Conservation (phyloP, 805 yeast genomes). For the Suhomyces vadensis region DNA sequence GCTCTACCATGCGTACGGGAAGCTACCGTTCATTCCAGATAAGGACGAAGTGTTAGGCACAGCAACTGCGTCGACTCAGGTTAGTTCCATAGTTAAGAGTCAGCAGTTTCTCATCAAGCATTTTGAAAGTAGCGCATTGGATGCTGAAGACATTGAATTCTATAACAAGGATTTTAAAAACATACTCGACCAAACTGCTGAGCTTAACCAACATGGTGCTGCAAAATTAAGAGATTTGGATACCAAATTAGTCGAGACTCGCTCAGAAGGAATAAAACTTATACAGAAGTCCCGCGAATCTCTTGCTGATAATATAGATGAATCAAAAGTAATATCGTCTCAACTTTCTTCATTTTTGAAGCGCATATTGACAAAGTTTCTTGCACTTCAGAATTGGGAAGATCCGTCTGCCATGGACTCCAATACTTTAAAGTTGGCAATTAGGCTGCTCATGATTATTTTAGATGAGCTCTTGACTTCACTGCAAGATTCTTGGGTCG, state of each 20-base stretch:
- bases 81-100: background rate
- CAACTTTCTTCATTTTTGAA: slow-evolving; percentile 17
- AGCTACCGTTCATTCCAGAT: slow-evolving; percentile 26
- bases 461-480: slow-evolving; percentile 6
- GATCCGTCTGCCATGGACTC: slow-evolving; percentile 20
- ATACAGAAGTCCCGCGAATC: background rate
- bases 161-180: background rate
- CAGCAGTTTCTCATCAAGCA: background rate
- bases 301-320: background rate
- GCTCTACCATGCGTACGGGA: slow-evolving; percentile 17
- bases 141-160: background rate
- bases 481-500: slow-evolving; percentile 3
- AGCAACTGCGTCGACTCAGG: slow-evolving; percentile 22
- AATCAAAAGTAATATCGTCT: slow-evolving; percentile 8
- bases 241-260: background rate
- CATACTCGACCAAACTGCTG: background rate
- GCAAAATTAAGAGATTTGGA: slow-evolving; percentile 1
- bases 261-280: background rate
- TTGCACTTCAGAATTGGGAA: slow-evolving; percentile 25
- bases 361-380: slow-evolving; percentile 19
- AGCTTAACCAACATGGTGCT: background rate
- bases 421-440: slow-evolving; percentile 13
- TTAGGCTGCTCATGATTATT: slow-evolving; percentile 13
- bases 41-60: slow-evolving; percentile 31
- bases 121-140: background rate